phyloP scores from a whole-genome alignment of 2,329 filamentous ascomycete species.

The Dactylellina leptospora region DNA sequence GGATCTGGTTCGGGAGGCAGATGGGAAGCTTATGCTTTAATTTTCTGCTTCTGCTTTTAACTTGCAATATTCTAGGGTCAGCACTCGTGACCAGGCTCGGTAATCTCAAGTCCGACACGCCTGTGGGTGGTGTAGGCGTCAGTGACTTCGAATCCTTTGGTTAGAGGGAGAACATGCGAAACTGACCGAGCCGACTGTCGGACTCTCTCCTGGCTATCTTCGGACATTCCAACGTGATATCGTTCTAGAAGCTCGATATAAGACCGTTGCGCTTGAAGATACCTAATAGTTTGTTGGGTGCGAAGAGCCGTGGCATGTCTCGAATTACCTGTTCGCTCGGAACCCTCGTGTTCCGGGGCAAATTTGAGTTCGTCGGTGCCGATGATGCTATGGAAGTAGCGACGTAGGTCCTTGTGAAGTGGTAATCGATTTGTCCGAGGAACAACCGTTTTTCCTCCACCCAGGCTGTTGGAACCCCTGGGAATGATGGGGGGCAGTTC shows the following conservation, averaged over 20 bases:
- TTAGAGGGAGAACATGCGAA: not conserved
- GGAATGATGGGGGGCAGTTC: conserved; percentile 36
- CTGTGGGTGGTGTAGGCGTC: not conserved
- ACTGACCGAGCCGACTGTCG: conserved; percentile 82
- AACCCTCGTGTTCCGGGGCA: not conserved
- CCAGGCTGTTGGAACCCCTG: not conserved
- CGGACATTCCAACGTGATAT: conserved; percentile 95
- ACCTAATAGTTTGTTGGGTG: conserved; percentile 76
- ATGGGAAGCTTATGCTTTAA: not conserved
- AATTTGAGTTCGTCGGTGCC: not conserved
- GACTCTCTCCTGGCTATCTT: conserved; percentile 81
- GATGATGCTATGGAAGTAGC: conserved; percentile 61
- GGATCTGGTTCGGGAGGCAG: too few relatives aligned
- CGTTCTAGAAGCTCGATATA: conserved; percentile 84
- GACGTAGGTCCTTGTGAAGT: conserved; percentile 57
- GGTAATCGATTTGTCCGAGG: conserved; percentile 56
- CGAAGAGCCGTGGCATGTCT: not conserved
- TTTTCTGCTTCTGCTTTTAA: not conserved
- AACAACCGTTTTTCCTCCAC: conserved; percentile 49
- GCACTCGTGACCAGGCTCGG: not conserved
- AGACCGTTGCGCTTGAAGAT: conserved; percentile 82
- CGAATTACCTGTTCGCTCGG: not conserved
- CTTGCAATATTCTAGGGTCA: not conserved
- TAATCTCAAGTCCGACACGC: conserved; percentile 40
- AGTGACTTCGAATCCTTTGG: not conserved